Evolutionary conservation across 2,329 filamentous ascomycete genomes (phyloP).

Genomic region (Diaporthe sp.): DNA sequence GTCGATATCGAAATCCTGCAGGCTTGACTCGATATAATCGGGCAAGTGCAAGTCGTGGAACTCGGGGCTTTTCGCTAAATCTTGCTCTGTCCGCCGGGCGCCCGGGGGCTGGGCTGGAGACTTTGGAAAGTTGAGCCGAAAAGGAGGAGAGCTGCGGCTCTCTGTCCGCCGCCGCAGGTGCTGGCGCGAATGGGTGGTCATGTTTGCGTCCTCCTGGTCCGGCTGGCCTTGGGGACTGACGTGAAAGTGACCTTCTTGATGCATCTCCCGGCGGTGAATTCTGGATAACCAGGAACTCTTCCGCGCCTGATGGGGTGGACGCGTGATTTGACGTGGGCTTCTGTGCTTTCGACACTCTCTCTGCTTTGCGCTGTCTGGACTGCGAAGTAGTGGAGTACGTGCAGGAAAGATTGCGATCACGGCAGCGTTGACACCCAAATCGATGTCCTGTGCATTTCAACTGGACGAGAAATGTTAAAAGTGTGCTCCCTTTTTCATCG

Average conservation of each 20-base stretch:
- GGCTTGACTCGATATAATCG: constrained; percentile 5
- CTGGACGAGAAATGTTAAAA: neutral
- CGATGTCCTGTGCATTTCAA: constrained; percentile 28
- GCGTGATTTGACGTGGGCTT: neutral
- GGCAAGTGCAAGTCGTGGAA: constrained; percentile 1
- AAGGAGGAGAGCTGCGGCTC: neutral
- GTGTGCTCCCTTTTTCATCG: neutral
- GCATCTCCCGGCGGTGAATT: neutral
- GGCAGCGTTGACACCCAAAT: constrained; percentile 24
- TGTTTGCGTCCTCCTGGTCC: neutral
- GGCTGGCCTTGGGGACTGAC: neutral
- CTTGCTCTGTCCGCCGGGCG: neutral
- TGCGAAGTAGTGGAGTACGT: constrained; percentile 7
- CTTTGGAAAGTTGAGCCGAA: neutral
- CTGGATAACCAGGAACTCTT: neutral
- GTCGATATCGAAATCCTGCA: constrained; percentile 14
- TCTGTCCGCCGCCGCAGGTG: neutral
- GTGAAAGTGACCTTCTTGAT: neutral
- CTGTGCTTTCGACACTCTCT: neutral
- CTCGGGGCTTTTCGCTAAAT: neutral
- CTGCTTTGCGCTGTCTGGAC: constrained; percentile 10
- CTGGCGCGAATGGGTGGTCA: neutral
- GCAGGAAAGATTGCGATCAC: constrained; percentile 21
- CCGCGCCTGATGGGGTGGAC: neutral
- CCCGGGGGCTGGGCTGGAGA: neutral